Percentiles rank a stretch among this genome's conserved stretches.
phyloP scores from a whole-genome alignment of 2,329 filamentous ascomycete species.

The Domatiomyces globalis region DNA sequence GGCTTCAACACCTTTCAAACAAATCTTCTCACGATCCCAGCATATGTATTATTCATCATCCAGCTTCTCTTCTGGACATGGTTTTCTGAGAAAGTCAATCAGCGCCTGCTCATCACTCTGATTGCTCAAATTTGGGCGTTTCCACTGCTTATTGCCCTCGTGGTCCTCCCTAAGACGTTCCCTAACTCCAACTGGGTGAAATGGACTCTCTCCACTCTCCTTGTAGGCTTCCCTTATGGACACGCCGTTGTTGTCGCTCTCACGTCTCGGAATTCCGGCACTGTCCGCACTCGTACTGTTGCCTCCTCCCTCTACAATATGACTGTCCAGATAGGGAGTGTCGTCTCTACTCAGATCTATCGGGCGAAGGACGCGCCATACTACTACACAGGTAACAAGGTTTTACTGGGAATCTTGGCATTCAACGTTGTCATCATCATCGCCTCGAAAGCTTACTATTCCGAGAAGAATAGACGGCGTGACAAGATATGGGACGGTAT shows the following conservation, averaged over 20 bases:
- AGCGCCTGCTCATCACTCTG: conserved; percentile 34
- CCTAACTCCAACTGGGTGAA: conserved; percentile 35
- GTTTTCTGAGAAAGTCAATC: conserved; percentile 36
- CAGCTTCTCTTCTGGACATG: conserved; percentile 42
- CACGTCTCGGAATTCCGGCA: conserved; percentile 48
- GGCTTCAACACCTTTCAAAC: conserved; percentile 48
- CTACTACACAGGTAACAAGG: conserved; percentile 38
- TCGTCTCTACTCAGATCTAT: conserved; percentile 37
- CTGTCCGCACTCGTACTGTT: conserved; percentile 48
- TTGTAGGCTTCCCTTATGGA: conserved; percentile 43
- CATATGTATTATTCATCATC: conserved; percentile 42
- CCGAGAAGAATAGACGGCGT: conserved; percentile 25
- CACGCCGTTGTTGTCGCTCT: conserved; percentile 48
- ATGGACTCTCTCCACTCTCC: conserved; percentile 35
- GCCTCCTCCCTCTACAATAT: conserved; percentile 40
- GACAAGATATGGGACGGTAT: conserved; percentile 27
- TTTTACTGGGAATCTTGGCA: conserved; percentile 35
- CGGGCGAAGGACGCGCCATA: conserved; percentile 41
- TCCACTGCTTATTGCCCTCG: conserved; percentile 43
- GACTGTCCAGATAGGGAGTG: conserved; percentile 30
- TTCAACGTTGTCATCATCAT: conserved; percentile 40
- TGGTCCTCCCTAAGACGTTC: conserved; percentile 39
- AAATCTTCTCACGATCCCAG: conserved; percentile 50
- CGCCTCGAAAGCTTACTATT: conserved; percentile 28
- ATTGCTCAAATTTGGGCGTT: conserved; percentile 45